Conservation (phyloP, 2,329 filamentous ascomycete genomes). For the Ophiostoma pallidulum region DNA sequence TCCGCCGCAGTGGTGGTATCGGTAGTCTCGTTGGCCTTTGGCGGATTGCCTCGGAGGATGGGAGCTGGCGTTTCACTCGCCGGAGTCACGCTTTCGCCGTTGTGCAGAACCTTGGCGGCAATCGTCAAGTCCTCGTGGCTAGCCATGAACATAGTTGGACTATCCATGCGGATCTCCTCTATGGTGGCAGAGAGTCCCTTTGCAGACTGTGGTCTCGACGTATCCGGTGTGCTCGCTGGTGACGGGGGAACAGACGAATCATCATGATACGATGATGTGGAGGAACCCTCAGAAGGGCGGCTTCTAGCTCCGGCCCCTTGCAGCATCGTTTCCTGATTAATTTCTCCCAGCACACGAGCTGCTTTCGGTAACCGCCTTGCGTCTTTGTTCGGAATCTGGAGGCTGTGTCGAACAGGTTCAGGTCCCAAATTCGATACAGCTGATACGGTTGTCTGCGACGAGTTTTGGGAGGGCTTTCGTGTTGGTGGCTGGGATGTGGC, state of each 20-base stretch:
- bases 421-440: not conserved
- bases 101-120: not conserved
- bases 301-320: not conserved
- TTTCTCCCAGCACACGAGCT: slow-evolving; percentile 11
- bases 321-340: slow-evolving; percentile 7
- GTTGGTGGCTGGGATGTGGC: not conserved
- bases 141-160: not conserved
- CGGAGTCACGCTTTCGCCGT: too few species aligned
- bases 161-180: slow-evolving; percentile 15
- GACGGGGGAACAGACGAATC: slow-evolving; percentile 27
- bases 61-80: too few species aligned
- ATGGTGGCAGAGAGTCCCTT: slow-evolving; percentile 23
- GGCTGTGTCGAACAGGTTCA: not conserved
- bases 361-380: slow-evolving; percentile 8
- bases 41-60: too few species aligned
- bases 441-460: not conserved
- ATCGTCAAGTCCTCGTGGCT: not conserved
- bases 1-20: not conserved
- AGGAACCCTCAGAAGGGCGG: slow-evolving; percentile 23
- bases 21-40: not conserved
- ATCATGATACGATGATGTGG: slow-evolving; percentile 33
- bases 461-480: not conserved
- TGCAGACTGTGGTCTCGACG: slow-evolving; percentile 33
- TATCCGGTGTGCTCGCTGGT: slow-evolving; percentile 31
- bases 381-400: slow-evolving; percentile 1